Evolutionary conservation across 495 filamentous ascomycete species (phyloP).

Genomic region (Xylaria palmicola): DNA sequence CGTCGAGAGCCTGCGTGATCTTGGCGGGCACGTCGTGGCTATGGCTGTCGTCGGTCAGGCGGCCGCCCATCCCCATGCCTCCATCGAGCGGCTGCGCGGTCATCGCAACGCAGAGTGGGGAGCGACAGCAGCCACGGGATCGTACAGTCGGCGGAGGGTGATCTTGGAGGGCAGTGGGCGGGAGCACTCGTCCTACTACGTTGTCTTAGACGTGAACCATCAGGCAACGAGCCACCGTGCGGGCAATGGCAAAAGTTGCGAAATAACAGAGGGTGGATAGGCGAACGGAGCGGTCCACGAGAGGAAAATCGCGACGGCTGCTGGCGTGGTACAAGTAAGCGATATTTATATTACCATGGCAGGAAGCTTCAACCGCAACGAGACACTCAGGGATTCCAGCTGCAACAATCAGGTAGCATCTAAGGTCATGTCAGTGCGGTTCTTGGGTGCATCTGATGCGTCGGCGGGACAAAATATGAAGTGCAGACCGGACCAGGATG

Average conservation of each 20-base stretch:
- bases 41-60: conserved; percentile 20
- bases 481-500: no score
- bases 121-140: conserved; percentile 9
- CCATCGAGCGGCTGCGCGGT: conserved; percentile 31
- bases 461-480: no score
- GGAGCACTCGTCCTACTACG: conserved; percentile 22
- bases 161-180: conserved; percentile 27
- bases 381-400: no score
- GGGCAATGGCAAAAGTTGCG: neutral
- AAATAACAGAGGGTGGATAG: neutral
- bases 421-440: no score
- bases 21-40: conserved; percentile 41
- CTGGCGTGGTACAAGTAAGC: neutral
- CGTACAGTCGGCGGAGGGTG: conserved; percentile 25
- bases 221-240: conserved; percentile 14
- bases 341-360: conserved; percentile 7
- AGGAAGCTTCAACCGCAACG: neutral
- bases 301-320: neutral
- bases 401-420: no score
- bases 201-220: conserved; percentile 31
- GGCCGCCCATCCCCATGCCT: conserved; percentile 31
- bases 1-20: conserved; percentile 79
- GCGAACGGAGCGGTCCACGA: neutral
- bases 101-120: conserved; percentile 16
- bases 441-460: no score